Evolutionary conservation across 768 basidiomycete genomes (phyloP), one percentile per base, ranked within the genome.

Genomic region (Amanita muscaria): DNA sequence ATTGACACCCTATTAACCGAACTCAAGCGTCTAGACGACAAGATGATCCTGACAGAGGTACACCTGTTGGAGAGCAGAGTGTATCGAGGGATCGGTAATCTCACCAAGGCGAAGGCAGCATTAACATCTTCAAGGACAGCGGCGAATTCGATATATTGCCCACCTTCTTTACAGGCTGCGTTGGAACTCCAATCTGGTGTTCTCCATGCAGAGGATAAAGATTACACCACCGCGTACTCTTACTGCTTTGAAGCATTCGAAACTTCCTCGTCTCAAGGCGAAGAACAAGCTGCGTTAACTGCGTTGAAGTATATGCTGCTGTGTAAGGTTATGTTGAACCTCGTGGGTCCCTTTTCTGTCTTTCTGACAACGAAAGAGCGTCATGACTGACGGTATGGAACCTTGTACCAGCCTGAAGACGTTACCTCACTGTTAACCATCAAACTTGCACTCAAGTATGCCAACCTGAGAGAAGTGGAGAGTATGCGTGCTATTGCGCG

Each of bases 211-310:
- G 93, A 99, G 54, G 94, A 99, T 56, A 94, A 93, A 59, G 94
- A 98, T 64, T 98, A 96, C 63, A 93, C 78, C 47, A 99, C 94
- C 0, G 94, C 82, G 16, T 96, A 96, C 63, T 91, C 88, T 0
- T 99, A 98, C 67, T 98, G 97, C 66, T 91, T 88, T 54, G 94
- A 98, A 64, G 83, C 91, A 2, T 97, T 98, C 51, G 96, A 99
- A 64, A 91, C 82, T 41, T 69, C 91, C 52, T 78, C 79, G 32
- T 61, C 79, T 2, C 84, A 90, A 46, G 91, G 84, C 15, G 83
- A 89, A 51, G 75, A 79, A 32, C 16, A 25, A 37, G 71, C 65
- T 1, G 90, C 91, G 1, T 69, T 96, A 15, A 78, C 75, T 1
- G 91, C 91, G 4, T 69, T 99, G 52, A 98, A 99, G 64, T 98